Conservation (phyloP, 352 stramenopile species). For the Pythium brassicae region DNA sequence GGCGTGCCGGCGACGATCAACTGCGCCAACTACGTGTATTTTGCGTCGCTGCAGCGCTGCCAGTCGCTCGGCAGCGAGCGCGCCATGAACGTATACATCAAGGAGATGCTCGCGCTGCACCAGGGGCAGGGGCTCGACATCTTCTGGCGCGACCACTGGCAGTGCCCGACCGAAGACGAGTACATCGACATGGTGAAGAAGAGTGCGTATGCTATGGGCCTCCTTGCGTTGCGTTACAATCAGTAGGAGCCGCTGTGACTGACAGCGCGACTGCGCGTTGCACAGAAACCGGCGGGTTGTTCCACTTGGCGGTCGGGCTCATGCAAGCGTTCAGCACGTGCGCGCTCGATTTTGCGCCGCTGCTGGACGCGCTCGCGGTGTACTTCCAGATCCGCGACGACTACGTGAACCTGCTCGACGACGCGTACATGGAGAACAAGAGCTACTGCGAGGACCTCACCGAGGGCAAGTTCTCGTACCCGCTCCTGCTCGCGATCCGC, state of each 20-base stretch:
- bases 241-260: too few relatives aligned
- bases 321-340: conserved; percentile 88
- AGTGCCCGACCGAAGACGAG: conserved; percentile 89
- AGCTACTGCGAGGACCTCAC: conserved; percentile 97
- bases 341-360: conserved; percentile 71
- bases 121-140: conserved; percentile 96
- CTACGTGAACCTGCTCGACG: conserved; percentile 95
- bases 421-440: conserved; percentile 97
- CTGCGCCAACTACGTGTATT: conserved; percentile 98
- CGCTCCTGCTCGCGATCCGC: conserved; percentile 80
- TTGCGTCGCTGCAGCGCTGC: conserved; percentile 93
- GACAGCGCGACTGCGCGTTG: background rate
- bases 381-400: conserved; percentile 99
- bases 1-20: conserved; percentile 96
- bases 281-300: conserved; percentile 93
- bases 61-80: conserved; percentile 79
- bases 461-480: conserved; percentile 96
- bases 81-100: conserved; percentile 90
- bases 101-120: conserved; percentile 95
- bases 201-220: conserved; percentile 81
- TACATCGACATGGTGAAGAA: conserved; percentile 95
- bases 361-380: conserved; percentile 93
- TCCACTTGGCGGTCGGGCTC: conserved; percentile 94
- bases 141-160: conserved; percentile 89
- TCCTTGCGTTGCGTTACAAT: too few relatives aligned